A percentile compares a stretch with the other conserved stretches of the same genome.
These are phyloP conservation scores for Rauvolfia tetraphylla DNA, from an alignment of 257 asterid species.

Conservation along the genomic window DNA sequence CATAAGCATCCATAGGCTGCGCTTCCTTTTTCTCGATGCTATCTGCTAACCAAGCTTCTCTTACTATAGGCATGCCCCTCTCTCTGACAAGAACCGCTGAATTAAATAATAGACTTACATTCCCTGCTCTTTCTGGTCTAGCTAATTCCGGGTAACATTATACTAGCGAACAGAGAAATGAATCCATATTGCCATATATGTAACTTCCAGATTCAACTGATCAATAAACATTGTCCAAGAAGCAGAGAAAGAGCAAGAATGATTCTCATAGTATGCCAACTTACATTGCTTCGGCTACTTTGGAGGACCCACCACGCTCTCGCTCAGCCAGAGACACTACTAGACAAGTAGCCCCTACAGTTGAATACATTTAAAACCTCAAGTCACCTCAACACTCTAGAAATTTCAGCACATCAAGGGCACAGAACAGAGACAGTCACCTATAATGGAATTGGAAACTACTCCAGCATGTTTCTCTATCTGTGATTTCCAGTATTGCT, in stretches of 20 bases:
- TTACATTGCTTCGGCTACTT: constrained; percentile 78
- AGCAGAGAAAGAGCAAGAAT: not conserved
- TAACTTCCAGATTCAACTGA: not conserved
- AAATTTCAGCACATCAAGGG: no score
- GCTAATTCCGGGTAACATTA: no score
- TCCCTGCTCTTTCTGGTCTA: not conserved
- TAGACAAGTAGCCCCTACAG: constrained; percentile 65
- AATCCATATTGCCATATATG: not conserved
- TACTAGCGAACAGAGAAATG: not conserved
- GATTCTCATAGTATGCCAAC: constrained; percentile 8
- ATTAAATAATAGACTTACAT: not conserved
- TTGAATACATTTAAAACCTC: not conserved
- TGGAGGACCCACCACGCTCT: constrained; percentile 74
- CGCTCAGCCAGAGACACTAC: constrained; percentile 70
- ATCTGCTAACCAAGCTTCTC: constrained; percentile 78
- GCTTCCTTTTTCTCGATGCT: constrained; percentile 49
- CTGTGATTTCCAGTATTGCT: constrained; percentile 83
- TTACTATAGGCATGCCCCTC: constrained; percentile 57
- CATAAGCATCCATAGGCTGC: constrained; percentile 62
- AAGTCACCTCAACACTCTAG: not conserved
- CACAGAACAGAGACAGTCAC: constrained; percentile 25
- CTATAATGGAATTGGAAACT: constrained; percentile 62
- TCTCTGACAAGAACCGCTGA: constrained; percentile 43
- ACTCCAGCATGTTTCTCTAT: constrained; percentile 79
- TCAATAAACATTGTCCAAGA: no score